Evolutionary conservation across 352 stramenopile genomes (phyloP).

Genomic region (Phytopythium sindhum): DNA sequence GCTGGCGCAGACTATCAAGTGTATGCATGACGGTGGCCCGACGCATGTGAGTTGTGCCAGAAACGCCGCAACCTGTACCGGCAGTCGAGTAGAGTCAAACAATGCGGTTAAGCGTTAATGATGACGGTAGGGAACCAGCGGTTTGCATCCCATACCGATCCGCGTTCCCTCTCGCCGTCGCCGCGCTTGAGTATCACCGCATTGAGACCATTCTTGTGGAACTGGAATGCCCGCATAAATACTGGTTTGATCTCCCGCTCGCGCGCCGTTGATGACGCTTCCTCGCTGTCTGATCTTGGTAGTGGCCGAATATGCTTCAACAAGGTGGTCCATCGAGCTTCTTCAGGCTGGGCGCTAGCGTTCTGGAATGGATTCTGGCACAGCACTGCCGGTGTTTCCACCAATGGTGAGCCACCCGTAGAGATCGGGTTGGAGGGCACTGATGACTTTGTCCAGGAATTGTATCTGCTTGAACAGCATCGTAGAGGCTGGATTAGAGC

Average conservation of each 20-base stretch:
- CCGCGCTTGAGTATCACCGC: slow-evolving; percentile 1
- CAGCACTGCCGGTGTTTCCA: neutral
- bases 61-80: slow-evolving; percentile 10
- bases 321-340: neutral
- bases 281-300: neutral
- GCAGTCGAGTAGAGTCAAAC: neutral
- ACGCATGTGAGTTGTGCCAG: slow-evolving; percentile 4
- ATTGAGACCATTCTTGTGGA: slow-evolving; percentile 2
- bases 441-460: neutral
- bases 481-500: neutral
- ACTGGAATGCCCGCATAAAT: slow-evolving; percentile 5
- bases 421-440: neutral
- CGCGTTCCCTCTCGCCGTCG: slow-evolving; percentile 1
- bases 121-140: neutral
- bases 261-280: neutral
- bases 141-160: neutral
- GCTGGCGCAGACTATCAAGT: slow-evolving; percentile 40
- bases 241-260: slow-evolving; percentile 2
- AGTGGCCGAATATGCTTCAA: neutral
- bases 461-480: neutral
- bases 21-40: slow-evolving; percentile 13
- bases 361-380: slow-evolving; percentile 8
- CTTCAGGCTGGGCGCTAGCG: neutral
- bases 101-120: neutral
- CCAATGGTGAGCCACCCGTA: neutral